Base-by-base conservation (phyloP, 345 rosid species). In the Alliaria petiolata region DNA sequence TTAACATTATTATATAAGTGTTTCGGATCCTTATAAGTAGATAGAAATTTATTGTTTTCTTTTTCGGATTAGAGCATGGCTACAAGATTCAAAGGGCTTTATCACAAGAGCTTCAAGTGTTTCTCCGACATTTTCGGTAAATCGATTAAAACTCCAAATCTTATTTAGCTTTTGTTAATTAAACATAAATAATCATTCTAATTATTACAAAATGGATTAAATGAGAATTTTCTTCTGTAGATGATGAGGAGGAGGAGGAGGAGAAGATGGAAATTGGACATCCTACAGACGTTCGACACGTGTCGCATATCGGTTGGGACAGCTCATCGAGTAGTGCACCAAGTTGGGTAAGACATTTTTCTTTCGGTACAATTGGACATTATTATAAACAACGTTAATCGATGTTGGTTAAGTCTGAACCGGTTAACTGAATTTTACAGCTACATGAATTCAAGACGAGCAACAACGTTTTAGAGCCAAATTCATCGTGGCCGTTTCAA, bases 221-320 rank as follows among this genome's bases (percentile, higher is more conserved):
- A 55, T 53, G 36, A 44, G 62, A 53, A 52, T 53, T 55, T 38
- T 38, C 33, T 60, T 52, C 40, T 72, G 68, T 78, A 93, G 97
- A 84, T 77, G 92, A 81, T 25, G 1, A 66, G 33, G 1, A 66
- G 1, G n/a, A 22, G 25, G 3, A 22, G 25, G 74, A 61, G 65
- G 87, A 89, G 60, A 96, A 93, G 72, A 79, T 93, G 85, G 96
- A 87, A 78, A 93, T 93, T 77, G 97, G 98, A 82, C 83, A 82
- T 60, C 98, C 98, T 2, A 93, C 97, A 16, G 96, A 93, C 83
- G 97, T 93, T 15, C 88, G 87, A 76, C 98, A 93, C 57, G 93
- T 90, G 78, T 90, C 98, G 12, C 97, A 93, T 62, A 86, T 93
- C n/a, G 97, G 98, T 3, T 89, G 88, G 96, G 97, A 93, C 52